Conservation (phyloP, 148 eudicot genomes). For the Vaccinium macrocarpon region DNA sequence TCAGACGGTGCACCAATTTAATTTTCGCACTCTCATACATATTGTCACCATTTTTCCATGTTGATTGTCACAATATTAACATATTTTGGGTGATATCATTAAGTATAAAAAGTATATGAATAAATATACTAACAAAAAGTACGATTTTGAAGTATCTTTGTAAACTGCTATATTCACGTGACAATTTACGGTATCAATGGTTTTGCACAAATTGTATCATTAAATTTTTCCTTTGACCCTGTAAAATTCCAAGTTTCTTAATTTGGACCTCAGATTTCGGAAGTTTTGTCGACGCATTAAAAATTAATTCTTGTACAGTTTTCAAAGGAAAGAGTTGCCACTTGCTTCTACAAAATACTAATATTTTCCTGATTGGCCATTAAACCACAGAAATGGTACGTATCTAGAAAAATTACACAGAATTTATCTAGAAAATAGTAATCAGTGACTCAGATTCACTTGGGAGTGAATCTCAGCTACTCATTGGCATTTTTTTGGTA, state of each 20-base stretch:
- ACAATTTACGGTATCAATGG: too few species aligned
- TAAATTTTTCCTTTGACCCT: not conserved
- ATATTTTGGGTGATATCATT: not conserved
- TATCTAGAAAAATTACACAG: too few species aligned
- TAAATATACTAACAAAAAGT: too few species aligned
- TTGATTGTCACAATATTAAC: not conserved
- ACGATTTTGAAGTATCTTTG: too few species aligned
- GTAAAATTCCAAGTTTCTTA: not conserved
- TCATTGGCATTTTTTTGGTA: too few species aligned
- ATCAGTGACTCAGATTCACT: too few species aligned
- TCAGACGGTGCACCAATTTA: not conserved
- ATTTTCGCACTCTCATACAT: not conserved
- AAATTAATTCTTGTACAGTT: not conserved
- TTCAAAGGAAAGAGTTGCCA: not conserved
- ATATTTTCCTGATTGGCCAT: not conserved
- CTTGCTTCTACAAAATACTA: not conserved
- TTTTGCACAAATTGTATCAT: not conserved
- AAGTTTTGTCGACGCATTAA: not conserved
- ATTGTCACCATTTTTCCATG: not conserved
- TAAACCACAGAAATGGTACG: too few species aligned
- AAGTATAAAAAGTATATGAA: too few species aligned
- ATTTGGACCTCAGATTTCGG: not conserved
- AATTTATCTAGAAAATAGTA: too few species aligned
- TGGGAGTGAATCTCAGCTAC: too few species aligned
- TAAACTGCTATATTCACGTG: too few species aligned